Conservation (phyloP, 352 stramenopile species). For the Pythium rhizo-oryzae region DNA sequence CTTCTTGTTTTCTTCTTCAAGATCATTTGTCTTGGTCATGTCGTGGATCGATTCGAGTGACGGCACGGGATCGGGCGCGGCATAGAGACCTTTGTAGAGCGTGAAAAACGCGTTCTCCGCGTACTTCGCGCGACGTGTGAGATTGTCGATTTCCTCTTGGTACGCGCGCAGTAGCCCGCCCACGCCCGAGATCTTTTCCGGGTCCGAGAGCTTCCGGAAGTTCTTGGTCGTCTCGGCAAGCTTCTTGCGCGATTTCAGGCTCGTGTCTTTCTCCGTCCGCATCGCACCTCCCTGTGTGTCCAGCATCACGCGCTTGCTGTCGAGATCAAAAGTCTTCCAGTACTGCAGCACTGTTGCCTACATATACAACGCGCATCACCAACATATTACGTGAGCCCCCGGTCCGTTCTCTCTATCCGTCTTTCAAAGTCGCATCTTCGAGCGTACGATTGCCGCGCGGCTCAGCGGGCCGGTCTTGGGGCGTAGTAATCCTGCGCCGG, state of each 20-base stretch:
- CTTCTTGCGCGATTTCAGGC: conserved; percentile 80
- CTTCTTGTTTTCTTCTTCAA: conserved; percentile 92
- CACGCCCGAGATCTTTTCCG: conserved; percentile 66
- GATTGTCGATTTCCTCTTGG: conserved; percentile 92
- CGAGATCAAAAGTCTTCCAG: conserved; percentile 87
- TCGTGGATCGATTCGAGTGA: conserved; percentile 65
- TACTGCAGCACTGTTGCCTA: conserved; percentile 74
- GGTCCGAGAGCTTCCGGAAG: conserved; percentile 74
- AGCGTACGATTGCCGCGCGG: conserved; percentile 38
- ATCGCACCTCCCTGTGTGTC: conserved; percentile 79
- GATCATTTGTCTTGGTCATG: conserved; percentile 67
- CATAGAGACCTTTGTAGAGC: conserved; percentile 88
- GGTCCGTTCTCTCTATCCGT: not conserved
- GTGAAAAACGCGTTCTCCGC: conserved; percentile 90
- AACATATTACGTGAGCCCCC: not conserved
- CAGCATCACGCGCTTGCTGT: conserved; percentile 82
- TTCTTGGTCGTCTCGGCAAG: conserved; percentile 85
- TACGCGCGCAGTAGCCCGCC: conserved; percentile 85
- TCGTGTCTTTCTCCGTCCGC: conserved; percentile 85
- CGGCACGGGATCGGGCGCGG: conserved; percentile 80
- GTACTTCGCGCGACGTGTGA: conserved; percentile 92
- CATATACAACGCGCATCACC: not conserved
- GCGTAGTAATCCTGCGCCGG: not conserved
- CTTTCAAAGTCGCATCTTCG: not conserved
- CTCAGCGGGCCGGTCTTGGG: conserved; percentile 25